These are phyloP conservation scores for Quercus wislizeni DNA, from an alignment of 306 rosid genomes.

Conservation along the genomic window DNA sequence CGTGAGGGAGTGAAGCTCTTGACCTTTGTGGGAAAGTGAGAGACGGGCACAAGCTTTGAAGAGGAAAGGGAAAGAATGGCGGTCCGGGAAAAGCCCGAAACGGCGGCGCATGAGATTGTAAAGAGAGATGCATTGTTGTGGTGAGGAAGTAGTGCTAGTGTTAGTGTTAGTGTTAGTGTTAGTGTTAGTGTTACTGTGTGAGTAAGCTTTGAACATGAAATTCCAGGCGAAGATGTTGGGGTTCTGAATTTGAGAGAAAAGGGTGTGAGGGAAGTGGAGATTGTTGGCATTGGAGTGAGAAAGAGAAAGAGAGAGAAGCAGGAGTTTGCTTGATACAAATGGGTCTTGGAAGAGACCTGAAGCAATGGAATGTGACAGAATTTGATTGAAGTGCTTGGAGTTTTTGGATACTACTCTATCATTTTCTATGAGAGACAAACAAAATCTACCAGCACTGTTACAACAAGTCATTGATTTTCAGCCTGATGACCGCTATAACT, in stretches of 20 bases:
- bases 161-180: background rate
- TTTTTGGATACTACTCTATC: too few species aligned
- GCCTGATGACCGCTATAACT: too few species aligned
- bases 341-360: too few species aligned
- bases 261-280: conserved; percentile 2
- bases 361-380: too few species aligned
- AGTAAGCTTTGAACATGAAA: conserved; percentile 25
- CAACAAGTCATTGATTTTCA: too few species aligned
- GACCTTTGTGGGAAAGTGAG: conserved; percentile 7
- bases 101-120: conserved; percentile 17
- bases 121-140: background rate
- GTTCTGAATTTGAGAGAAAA: conserved; percentile 19
- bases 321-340: conserved; percentile 11
- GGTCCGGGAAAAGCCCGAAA: conserved; percentile 2
- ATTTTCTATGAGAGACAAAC: too few species aligned
- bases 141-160: background rate
- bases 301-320: conserved; percentile 7
- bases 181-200: background rate
- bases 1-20: conserved; percentile 19
- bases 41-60: conserved; percentile 14
- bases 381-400: too few species aligned
- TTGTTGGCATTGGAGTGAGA: background rate
- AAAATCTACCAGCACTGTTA: too few species aligned
- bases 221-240: conserved; percentile 28
- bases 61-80: conserved; percentile 16